Percentiles rank a stretch among this genome's conserved stretches.
phyloP scores from a whole-genome alignment of 495 filamentous ascomycete genomes.

The Penicillium chermesinum region DNA sequence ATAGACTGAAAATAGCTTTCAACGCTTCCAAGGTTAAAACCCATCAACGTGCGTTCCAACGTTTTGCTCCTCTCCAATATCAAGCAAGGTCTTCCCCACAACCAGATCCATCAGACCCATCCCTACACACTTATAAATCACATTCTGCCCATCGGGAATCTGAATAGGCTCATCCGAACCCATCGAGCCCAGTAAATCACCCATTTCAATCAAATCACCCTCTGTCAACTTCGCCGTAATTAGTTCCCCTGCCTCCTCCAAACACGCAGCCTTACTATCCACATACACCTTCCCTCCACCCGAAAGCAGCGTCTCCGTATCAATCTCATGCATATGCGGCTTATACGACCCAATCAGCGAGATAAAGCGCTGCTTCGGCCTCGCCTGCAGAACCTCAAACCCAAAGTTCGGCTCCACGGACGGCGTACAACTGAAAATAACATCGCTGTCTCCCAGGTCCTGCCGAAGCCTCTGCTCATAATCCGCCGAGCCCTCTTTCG shows the following conservation, averaged over 20 bases:
- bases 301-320: slow-evolving; percentile 68
- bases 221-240: slow-evolving; percentile 64
- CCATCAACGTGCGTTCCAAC: slow-evolving; percentile 65
- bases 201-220: slow-evolving; percentile 74
- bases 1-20: neutral
- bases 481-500: slow-evolving; percentile 26
- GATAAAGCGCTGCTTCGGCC: slow-evolving; percentile 62
- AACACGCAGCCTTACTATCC: slow-evolving; percentile 71
- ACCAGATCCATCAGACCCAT: slow-evolving; percentile 47
- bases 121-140: slow-evolving; percentile 49
- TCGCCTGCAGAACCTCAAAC: slow-evolving; percentile 41
- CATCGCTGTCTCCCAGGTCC: slow-evolving; percentile 47
- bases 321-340: slow-evolving; percentile 80
- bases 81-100: slow-evolving; percentile 64
- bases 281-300: slow-evolving; percentile 72
- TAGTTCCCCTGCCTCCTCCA: slow-evolving; percentile 85
- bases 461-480: slow-evolving; percentile 24
- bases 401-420: slow-evolving; percentile 57
- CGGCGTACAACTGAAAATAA: slow-evolving; percentile 78
- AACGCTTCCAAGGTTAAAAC: slow-evolving; percentile 43
- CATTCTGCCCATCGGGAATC: slow-evolving; percentile 55
- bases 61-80: slow-evolving; percentile 61
- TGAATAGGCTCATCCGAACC: slow-evolving; percentile 16
- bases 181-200: slow-evolving; percentile 64
- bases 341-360: slow-evolving; percentile 81